A percentile compares a stretch with the other conserved stretches of the same genome.
phyloP scores from a whole-genome alignment of 352 stramenopile species.

The Globisporangium cederbergense region DNA sequence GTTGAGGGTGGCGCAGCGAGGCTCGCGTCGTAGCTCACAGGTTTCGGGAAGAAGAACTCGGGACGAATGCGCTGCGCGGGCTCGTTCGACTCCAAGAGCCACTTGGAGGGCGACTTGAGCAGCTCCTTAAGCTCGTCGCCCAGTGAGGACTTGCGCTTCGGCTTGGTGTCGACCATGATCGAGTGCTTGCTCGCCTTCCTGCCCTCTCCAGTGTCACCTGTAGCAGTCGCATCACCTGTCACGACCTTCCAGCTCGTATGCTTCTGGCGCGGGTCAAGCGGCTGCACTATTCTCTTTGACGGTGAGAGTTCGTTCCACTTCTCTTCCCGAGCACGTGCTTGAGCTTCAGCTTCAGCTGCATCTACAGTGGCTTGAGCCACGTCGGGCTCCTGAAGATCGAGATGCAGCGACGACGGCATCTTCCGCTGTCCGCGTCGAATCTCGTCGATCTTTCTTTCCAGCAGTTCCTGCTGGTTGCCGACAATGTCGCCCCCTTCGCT shows the following conservation, averaged over 20 bases:
- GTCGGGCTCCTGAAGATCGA: constrained; percentile 31
- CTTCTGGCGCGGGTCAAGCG: constrained; percentile 53
- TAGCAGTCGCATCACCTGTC: constrained; percentile 7
- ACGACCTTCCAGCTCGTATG: constrained; percentile 60
- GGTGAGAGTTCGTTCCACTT: constrained; percentile 58
- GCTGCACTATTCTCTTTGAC: constrained; percentile 39
- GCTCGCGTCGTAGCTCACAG: constrained; percentile 37
- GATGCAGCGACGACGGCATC: constrained; percentile 29
- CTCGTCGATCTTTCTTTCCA: constrained; percentile 58
- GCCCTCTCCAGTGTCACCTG: not conserved
- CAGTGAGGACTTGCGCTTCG: constrained; percentile 43
- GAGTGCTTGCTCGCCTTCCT: constrained; percentile 21
- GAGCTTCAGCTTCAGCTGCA: constrained; percentile 19
- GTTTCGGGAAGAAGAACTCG: constrained; percentile 51
- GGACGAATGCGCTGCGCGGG: constrained; percentile 31
- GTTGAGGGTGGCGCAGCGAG: not conserved
- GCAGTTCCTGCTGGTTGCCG: constrained; percentile 32
- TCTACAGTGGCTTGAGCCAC: constrained; percentile 16
- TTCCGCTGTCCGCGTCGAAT: constrained; percentile 62
- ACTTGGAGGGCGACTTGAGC: constrained; percentile 57
- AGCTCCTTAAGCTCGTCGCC: constrained; percentile 68
- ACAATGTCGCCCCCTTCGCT: constrained; percentile 19
- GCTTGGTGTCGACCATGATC: constrained; percentile 41
- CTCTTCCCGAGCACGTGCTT: constrained; percentile 3
- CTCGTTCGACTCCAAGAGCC: constrained; percentile 34